These are phyloP conservation scores for Candida smagusa DNA, from an alignment of 1,139 yeast species.

Conservation along the genomic window DNA sequence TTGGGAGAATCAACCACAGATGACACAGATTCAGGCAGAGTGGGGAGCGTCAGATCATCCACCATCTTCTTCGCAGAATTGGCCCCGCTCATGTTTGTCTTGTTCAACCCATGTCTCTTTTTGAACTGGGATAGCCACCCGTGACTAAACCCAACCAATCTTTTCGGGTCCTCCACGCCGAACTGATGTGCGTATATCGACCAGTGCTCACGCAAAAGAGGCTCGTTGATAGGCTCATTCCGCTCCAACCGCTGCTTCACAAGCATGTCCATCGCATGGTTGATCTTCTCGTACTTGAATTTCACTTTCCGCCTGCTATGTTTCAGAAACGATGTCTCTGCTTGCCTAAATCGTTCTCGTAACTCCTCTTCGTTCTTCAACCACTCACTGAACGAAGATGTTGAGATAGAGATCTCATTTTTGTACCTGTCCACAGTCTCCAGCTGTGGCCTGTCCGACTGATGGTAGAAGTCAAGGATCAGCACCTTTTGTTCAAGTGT, in stretches of 20 bases:
- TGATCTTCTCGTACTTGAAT: conserved; percentile 56
- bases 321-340: conserved; percentile 35
- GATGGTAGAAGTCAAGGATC: conserved; percentile 50
- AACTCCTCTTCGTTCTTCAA: conserved; percentile 50
- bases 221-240: conserved; percentile 51
- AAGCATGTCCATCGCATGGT: conserved; percentile 53
- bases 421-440: conserved; percentile 54
- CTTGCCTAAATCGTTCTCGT: conserved; percentile 38
- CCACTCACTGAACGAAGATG: conserved; percentile 62
- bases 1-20: too few species aligned
- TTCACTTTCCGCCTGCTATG: conserved; percentile 46
- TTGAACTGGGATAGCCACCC: conserved; percentile 63
- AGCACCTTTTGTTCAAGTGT: conserved; percentile 57
- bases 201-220: conserved; percentile 56
- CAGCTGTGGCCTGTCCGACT: conserved; percentile 50
- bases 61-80: neutral
- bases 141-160: conserved; percentile 52
- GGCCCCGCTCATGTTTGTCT: conserved; percentile 30
- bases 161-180: conserved; percentile 60
- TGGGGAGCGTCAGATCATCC: too few species aligned
- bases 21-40: too few species aligned
- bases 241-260: conserved; percentile 44
- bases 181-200: conserved; percentile 49
- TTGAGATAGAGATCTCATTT: conserved; percentile 48
- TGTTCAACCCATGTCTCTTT: conserved; percentile 53